These are phyloP conservation scores for Isoetes taiwanensis DNA, from an alignment of 75 land plant genomes.

Conservation along the genomic window DNA sequence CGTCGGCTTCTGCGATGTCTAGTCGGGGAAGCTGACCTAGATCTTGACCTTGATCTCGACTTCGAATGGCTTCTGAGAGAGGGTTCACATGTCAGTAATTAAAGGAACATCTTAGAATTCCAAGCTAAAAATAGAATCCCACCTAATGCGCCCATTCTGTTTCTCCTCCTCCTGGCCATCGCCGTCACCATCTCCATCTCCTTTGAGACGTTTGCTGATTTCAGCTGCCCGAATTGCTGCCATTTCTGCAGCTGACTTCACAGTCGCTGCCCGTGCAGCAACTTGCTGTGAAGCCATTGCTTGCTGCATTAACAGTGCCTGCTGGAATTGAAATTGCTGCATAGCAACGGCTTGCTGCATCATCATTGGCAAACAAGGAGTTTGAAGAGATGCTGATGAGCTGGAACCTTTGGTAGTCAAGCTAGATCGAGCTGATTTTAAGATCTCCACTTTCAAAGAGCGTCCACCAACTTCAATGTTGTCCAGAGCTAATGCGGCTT, in stretches of 20 bases:
- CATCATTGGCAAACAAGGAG: constrained; percentile 69
- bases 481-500: constrained; percentile 67
- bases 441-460: constrained; percentile 76
- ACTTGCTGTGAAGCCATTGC: constrained; percentile 82
- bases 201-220: constrained; percentile 69
- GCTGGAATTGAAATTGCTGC: constrained; percentile 98
- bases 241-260: constrained; percentile 93
- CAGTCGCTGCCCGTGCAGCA: constrained; percentile 76
- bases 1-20: constrained; percentile 39
- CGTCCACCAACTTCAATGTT: constrained; percentile 83
- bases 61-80: constrained; percentile 30
- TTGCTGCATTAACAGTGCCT: constrained; percentile 91
- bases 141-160: constrained; percentile 11
- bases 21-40: constrained; percentile 75
- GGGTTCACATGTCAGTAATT: not conserved
- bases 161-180: constrained; percentile 21
- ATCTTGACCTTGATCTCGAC: constrained; percentile 35
- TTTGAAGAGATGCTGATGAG: constrained; percentile 40
- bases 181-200: constrained; percentile 32
- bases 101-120: not conserved
- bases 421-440: constrained; percentile 37
- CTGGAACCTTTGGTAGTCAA: constrained; percentile 13
- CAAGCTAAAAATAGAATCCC: not conserved
- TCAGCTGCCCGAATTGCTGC: constrained; percentile 86
- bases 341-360: constrained; percentile 98